phyloP scores from a whole-genome alignment of 2,329 filamentous ascomycete genomes.

The Massarina eburnea region DNA sequence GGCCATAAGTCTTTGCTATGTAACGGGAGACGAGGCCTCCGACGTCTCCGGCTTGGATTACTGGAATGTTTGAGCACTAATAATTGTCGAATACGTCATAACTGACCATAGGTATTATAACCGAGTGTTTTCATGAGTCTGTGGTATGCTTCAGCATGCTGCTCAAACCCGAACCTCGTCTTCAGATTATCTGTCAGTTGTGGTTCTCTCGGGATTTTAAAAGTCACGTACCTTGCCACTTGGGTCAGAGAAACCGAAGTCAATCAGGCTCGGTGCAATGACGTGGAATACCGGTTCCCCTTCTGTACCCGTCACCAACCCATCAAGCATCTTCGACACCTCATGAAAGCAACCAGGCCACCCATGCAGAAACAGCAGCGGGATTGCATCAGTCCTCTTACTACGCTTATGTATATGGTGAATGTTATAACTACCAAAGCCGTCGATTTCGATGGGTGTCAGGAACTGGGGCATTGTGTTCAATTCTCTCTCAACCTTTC shows the following conservation, averaged over 20 bases:
- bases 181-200: constrained; percentile 43
- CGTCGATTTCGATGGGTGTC: constrained; percentile 56
- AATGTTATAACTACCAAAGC: constrained; percentile 60
- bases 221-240: constrained; percentile 3
- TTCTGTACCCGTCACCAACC: constrained; percentile 1
- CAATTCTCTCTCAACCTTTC: constrained; percentile 58
- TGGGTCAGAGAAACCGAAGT: constrained; percentile 45
- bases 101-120: constrained; percentile 55
- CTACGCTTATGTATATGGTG: constrained; percentile 66
- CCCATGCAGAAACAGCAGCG: constrained; percentile 67
- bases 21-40: constrained; percentile 5
- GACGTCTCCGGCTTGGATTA: constrained; percentile 28
- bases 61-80: constrained; percentile 53
- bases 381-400: constrained; percentile 56
- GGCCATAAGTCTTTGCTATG: constrained; percentile 5
- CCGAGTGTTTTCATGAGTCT: constrained; percentile 70
- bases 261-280: constrained; percentile 56
- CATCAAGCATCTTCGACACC: constrained; percentile 61
- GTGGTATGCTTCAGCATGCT: constrained; percentile 67
- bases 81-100: too few species aligned
- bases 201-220: constrained; percentile 41
- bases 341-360: constrained; percentile 73
- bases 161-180: constrained; percentile 59
- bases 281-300: constrained; percentile 53
- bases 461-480: constrained; percentile 64